These are phyloP conservation scores for Triticum monococcum DNA, from an alignment of 176 grass and related monocot species.

Conservation along the genomic window DNA sequence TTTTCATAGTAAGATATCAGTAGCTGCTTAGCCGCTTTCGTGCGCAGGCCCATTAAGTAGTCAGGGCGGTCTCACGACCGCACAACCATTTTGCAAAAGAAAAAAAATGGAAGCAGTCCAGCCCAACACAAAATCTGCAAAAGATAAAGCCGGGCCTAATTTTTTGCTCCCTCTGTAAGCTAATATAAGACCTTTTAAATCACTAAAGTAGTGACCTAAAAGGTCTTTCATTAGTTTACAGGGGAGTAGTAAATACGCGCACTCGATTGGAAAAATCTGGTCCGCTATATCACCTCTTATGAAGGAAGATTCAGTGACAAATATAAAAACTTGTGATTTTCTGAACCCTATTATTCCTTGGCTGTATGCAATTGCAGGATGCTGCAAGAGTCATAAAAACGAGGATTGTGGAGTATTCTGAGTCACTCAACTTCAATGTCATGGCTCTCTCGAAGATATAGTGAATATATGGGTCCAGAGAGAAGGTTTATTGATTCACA, in stretches of 20 bases:
- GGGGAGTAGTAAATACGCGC: neutral
- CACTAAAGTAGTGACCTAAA: too few relatives aligned
- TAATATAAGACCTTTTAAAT: too few relatives aligned
- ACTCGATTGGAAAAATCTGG: neutral
- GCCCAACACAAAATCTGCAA: neutral
- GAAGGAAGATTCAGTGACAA: neutral
- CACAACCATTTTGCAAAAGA: neutral
- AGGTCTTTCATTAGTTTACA: too few relatives aligned
- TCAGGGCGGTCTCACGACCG: neutral
- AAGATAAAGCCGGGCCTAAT: neutral
- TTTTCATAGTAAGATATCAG: neutral
- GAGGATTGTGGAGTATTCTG: constrained; percentile 41
- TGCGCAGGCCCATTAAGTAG: neutral
- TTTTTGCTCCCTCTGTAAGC: too few relatives aligned
- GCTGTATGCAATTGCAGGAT: constrained; percentile 40
- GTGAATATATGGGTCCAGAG: neutral
- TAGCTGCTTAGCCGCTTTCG: neutral
- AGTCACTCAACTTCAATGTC: constrained; percentile 79
- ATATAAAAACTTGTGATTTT: neutral
- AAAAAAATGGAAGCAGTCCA: neutral
- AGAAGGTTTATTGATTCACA: neutral
- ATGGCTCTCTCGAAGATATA: constrained; percentile 64
- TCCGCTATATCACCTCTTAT: neutral
- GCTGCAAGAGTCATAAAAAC: constrained; percentile 68
- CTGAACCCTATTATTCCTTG: neutral